Evolutionary conservation across 768 basidiomycete genomes (phyloP), one percentile per base, ranked within the genome.

Genomic region (Leucosporidium creatinivorum): DNA sequence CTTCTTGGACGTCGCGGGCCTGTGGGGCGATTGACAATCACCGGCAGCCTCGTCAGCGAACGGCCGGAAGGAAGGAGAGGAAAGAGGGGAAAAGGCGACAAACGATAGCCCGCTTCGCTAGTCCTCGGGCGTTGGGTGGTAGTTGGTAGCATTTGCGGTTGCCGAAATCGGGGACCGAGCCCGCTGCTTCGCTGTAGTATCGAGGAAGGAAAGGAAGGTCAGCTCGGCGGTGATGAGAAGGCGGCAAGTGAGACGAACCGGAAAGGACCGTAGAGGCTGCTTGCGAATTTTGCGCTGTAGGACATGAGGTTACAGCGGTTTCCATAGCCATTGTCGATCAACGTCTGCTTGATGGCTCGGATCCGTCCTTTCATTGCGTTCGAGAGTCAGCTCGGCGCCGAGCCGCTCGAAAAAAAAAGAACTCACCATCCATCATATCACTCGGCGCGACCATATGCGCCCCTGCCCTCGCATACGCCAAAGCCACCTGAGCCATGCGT

Each of bases 71-170:
- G n/a, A n/a, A n/a, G n/a, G n/a, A n/a, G n/a, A n/a, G n/a, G 33
- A 10, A 33, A 4, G 33, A 33, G 33, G 5, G 33, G 10, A 33
- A 10, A 33, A 33, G 33, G 10, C 33, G 33, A 62, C 56, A 82
- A 75, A 96, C 91, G 62, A 99, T 89, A 1, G 96, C 96, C 69
- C 96, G 85, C 36, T 90, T 84, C 3, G 96, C 96, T 36, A 98
- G 85, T 17, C 93, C 93, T 68, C 89, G 87, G 39, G 85, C 93
- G 23, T 83, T 77, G 1, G 93, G 89, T 6, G 96, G 96, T 3
- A 99, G 86, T 77, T 99, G 96, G 78, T 99, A 99, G 80, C 96
- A 99, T 79, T 97, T 98, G 60, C 96, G 84, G 80, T 98, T 84
- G 7, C 96, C 96, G 66, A 96, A 97, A 18, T 89, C 85, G 1